These are phyloP conservation scores for Immersiporthe knoxdaviesiana DNA, from an alignment of 2,329 filamentous ascomycete genomes.

Conservation along the genomic window DNA sequence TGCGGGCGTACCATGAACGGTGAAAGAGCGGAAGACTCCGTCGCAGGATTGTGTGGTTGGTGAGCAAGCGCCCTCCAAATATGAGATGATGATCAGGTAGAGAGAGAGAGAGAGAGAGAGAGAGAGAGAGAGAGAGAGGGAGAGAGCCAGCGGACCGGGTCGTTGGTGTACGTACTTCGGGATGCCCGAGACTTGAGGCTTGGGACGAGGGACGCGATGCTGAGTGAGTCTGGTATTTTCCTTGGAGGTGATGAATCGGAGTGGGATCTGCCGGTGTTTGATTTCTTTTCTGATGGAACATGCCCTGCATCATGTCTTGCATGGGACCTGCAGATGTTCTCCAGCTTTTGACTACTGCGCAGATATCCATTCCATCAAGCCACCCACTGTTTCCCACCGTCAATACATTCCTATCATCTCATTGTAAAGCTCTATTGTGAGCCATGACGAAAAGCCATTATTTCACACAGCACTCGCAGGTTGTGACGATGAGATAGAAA, in stretches of 20 bases:
- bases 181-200: background rate
- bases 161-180: background rate
- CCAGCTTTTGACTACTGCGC: background rate
- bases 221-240: background rate
- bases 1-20: background rate
- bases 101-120: no score
- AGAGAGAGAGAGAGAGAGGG: no score
- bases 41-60: background rate
- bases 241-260: background rate
- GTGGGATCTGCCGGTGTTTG: background rate
- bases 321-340: background rate
- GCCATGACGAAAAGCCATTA: background rate
- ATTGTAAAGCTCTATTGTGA: background rate
- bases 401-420: background rate
- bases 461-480: background rate
- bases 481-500: background rate
- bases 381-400: background rate
- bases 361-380: background rate
- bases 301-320: background rate
- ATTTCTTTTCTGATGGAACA: background rate
- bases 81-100: background rate
- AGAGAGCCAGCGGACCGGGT: background rate
- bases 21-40: background rate
- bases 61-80: background rate
- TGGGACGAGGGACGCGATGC: background rate